These are phyloP conservation scores for Dothiorella sarmentorum DNA, from an alignment of 2,329 filamentous ascomycete species.

Conservation along the genomic window DNA sequence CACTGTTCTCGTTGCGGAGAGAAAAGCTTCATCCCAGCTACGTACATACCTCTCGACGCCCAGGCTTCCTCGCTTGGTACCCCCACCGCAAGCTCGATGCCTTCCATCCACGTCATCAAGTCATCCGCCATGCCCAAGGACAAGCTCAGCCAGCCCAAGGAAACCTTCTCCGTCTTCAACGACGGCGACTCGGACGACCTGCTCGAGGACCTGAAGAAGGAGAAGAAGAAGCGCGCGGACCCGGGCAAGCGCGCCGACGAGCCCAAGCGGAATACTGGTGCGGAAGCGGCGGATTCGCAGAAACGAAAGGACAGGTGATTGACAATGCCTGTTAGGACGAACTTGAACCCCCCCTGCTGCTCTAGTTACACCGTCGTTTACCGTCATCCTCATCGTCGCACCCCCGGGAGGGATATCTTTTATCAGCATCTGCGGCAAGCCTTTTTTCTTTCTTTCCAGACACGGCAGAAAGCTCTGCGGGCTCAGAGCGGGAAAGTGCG, in stretches of 20 bases:
- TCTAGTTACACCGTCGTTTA: too few species aligned
- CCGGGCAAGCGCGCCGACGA: neutral
- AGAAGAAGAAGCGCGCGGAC: neutral
- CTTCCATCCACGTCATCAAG: conserved; percentile 14
- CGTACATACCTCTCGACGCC: neutral
- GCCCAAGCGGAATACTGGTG: neutral
- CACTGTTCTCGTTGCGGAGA: too few species aligned
- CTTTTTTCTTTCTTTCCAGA: too few species aligned
- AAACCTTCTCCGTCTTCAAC: conserved; percentile 14
- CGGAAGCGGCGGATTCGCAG: neutral
- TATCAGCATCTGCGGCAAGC: too few species aligned
- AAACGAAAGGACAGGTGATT: neutral
- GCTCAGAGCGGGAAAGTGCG: too few species aligned
- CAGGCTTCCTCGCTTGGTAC: neutral
- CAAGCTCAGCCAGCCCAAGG: conserved; percentile 13
- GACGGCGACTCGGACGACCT: conserved; percentile 13
- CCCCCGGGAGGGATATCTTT: too few species aligned
- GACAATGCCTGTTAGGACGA: too few species aligned
- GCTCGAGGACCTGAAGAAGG: conserved; percentile 5
- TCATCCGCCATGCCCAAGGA: conserved; percentile 5
- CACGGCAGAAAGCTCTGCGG: too few species aligned
- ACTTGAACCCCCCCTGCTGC: too few species aligned
- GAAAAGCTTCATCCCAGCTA: too few species aligned
- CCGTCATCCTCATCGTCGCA: too few species aligned
- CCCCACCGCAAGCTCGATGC: neutral